phyloP scores from a whole-genome alignment of 352 stramenopile species.

The Phytopythium mirpurense region DNA sequence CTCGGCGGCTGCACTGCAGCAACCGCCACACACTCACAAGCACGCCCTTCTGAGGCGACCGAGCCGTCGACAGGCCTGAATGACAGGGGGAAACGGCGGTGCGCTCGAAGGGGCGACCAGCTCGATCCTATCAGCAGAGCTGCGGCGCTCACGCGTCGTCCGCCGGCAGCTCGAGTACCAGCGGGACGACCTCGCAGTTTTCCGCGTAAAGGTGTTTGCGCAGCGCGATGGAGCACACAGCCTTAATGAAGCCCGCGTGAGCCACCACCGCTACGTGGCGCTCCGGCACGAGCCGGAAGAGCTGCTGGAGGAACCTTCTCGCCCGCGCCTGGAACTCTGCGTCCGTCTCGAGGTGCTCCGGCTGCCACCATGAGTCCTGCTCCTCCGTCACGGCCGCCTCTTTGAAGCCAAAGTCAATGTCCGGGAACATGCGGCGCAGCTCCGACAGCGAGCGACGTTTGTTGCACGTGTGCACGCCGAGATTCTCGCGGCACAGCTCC shows the following conservation, averaged over 20 bases:
- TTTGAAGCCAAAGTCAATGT: slow-evolving; percentile 40
- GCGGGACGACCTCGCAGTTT: slow-evolving; percentile 47
- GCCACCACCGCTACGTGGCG: slow-evolving; percentile 49
- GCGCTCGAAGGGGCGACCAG: not conserved
- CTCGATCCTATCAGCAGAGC: too few relatives aligned
- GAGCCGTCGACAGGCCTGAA: too few relatives aligned
- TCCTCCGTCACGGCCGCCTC: slow-evolving; percentile 38
- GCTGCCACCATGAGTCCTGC: slow-evolving; percentile 47
- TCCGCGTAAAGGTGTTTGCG: slow-evolving; percentile 23
- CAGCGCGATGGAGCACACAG: slow-evolving; percentile 41
- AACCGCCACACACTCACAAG: too few relatives aligned
- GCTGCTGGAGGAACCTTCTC: slow-evolving; percentile 35
- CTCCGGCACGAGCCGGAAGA: slow-evolving; percentile 51
- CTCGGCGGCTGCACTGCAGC: too few relatives aligned
- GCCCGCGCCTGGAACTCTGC: slow-evolving; percentile 50
- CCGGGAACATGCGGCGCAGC: slow-evolving; percentile 45
- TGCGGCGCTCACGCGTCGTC: not conserved
- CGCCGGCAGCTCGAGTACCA: slow-evolving; percentile 27
- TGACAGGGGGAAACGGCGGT: not conserved
- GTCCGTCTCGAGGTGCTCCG: slow-evolving; percentile 55
- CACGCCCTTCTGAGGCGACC: too few relatives aligned
- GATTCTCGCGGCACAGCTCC: slow-evolving; percentile 59
- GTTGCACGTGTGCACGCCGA: slow-evolving; percentile 66
- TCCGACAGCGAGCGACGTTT: slow-evolving; percentile 40
- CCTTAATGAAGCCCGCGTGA: slow-evolving; percentile 70